phyloP scores from a whole-genome alignment of 257 asterid genomes.

The Petunia secreta region DNA sequence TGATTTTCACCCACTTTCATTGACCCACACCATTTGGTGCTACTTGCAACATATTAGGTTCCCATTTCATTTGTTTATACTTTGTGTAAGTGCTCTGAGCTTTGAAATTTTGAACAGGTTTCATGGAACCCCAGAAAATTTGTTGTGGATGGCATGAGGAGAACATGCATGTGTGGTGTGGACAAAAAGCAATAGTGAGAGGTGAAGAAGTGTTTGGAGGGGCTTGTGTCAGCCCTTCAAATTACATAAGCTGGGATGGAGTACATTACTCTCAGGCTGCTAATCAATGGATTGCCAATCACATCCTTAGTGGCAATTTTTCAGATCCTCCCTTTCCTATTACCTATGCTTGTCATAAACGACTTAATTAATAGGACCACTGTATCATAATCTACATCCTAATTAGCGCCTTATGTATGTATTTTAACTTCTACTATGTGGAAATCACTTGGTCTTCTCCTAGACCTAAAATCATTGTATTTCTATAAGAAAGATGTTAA shows the following conservation, averaged over 20 bases:
- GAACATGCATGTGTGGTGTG: slow-evolving; percentile 62
- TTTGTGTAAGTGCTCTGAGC: too few species aligned
- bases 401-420: background rate
- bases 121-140: slow-evolving; percentile 47
- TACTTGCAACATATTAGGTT: background rate
- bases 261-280: slow-evolving; percentile 78
- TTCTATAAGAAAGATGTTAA: background rate
- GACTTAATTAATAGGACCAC: background rate
- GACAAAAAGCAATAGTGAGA: slow-evolving; percentile 54
- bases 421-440: background rate
- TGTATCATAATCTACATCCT: background rate
- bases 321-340: slow-evolving; percentile 61
- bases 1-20: background rate
- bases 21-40: background rate
- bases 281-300: slow-evolving; percentile 62
- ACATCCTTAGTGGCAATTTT: slow-evolving; percentile 47
- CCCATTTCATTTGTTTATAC: too few species aligned
- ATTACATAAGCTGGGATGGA: slow-evolving; percentile 81
- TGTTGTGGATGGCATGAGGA: slow-evolving; percentile 71
- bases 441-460: background rate
- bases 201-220: slow-evolving; percentile 57
- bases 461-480: background rate
- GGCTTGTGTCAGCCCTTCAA: slow-evolving; percentile 59
- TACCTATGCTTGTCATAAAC: slow-evolving; percentile 47
- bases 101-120: slow-evolving; percentile 51